Evolutionary conservation across 805 yeast species (phyloP).

Genomic region (Metschnikowia arizonensis): DNA sequence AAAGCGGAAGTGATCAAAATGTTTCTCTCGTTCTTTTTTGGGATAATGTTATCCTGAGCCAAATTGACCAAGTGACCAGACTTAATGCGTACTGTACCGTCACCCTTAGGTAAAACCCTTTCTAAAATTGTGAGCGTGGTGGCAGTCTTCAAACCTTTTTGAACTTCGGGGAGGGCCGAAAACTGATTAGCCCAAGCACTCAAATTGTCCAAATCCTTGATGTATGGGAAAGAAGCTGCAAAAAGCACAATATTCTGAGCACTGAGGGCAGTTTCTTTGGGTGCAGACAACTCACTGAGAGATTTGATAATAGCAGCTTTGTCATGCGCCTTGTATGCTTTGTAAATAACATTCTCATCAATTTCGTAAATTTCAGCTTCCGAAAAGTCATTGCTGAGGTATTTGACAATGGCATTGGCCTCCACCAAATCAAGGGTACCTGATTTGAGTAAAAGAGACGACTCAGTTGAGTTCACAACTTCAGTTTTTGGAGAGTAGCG

Average conservation of each 20-base stretch:
- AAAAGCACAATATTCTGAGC: constrained; percentile 58
- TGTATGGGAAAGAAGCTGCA: constrained; percentile 51
- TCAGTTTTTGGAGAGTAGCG: constrained; percentile 14
- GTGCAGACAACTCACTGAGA: constrained; percentile 12
- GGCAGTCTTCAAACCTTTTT: constrained; percentile 46
- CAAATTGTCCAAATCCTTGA: constrained; percentile 14
- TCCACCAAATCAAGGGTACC: constrained; percentile 50
- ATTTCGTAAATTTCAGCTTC: constrained; percentile 29
- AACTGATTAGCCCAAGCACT: constrained; percentile 43
- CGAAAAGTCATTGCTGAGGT: constrained; percentile 48
- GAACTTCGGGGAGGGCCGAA: constrained; percentile 34
- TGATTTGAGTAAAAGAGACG: constrained; percentile 29
- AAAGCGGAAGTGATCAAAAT: constrained; percentile 90
- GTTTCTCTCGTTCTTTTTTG: constrained; percentile 70
- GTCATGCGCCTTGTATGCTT: constrained; percentile 34
- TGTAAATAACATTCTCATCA: constrained; percentile 45
- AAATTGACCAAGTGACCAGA: constrained; percentile 31
- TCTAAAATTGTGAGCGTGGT: constrained; percentile 41
- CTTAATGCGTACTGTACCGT: constrained; percentile 35
- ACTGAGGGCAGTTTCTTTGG: constrained; percentile 27
- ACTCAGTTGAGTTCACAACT: constrained; percentile 23
- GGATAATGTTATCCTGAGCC: constrained; percentile 39
- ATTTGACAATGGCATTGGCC: constrained; percentile 68
- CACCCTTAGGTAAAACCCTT: constrained; percentile 36
- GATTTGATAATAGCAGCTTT: constrained; percentile 21